Percentiles rank a stretch among this genome's conserved stretches.
Evolutionary conservation across 73 alveolate species (phyloP).

Genomic region (Symbiodinium pilosum): DNA sequence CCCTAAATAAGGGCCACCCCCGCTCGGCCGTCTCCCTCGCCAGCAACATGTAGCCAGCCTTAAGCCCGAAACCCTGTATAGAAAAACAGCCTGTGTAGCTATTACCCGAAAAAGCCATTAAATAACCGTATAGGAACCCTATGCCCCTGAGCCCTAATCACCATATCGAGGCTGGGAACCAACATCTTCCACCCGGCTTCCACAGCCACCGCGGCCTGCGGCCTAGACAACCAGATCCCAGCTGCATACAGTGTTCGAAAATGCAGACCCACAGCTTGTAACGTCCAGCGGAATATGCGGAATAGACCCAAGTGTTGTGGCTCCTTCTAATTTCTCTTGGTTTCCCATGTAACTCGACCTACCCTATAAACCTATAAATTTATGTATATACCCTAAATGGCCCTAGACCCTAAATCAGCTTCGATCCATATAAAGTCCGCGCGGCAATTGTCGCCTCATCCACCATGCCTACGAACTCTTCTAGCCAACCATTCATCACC

Average conservation of each 20-base stretch:
- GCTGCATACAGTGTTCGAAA: neutral
- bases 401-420: neutral
- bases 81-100: too few relatives aligned
- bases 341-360: neutral
- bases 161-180: neutral
- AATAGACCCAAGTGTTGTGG: neutral
- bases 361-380: neutral
- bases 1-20: too few relatives aligned
- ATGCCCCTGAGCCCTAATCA: too few relatives aligned
- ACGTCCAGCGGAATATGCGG: neutral
- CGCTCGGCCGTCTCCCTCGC: too few relatives aligned
- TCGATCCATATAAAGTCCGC: neutral
- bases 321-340: neutral
- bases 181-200: neutral
- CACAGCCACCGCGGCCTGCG: neutral
- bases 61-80: too few relatives aligned
- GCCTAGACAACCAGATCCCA: neutral
- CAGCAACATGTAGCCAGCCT: too few relatives aligned
- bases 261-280: neutral
- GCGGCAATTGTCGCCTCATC: neutral
- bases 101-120: too few relatives aligned
- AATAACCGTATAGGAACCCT: too few relatives aligned
- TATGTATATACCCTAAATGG: neutral
- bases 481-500: neutral
- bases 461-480: neutral